Conservation (phyloP, 305 asterid species). For the Solanum hybrid region DNA sequence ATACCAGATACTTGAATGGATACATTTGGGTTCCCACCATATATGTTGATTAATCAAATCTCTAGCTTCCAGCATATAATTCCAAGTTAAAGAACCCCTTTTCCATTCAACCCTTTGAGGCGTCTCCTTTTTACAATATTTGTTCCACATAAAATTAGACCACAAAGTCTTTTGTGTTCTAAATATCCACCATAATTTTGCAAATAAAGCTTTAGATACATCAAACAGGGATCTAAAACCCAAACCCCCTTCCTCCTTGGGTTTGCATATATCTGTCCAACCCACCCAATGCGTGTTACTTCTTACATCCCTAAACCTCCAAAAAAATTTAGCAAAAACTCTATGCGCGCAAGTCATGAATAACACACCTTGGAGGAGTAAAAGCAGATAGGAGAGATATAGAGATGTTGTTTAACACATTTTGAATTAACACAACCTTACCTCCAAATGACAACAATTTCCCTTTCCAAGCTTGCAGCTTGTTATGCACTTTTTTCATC, state of each 20-base stretch:
- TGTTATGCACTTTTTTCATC: not conserved
- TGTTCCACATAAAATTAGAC: not conserved
- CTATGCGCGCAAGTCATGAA: not conserved
- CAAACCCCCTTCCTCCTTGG: not conserved
- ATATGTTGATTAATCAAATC: not conserved
- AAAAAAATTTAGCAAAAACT: no score
- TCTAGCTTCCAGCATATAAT: not conserved
- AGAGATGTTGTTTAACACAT: not conserved
- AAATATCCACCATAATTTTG: not conserved
- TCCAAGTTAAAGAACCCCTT: not conserved
- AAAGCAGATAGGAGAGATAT: not conserved
- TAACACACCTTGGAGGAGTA: not conserved
- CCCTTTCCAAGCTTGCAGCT: not conserved
- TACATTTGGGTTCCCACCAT: not conserved
- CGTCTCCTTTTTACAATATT: not conserved
- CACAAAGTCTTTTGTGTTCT: not conserved
- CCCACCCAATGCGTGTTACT: not conserved
- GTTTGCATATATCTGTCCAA: not conserved
- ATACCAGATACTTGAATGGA: not conserved
- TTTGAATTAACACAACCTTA: not conserved
- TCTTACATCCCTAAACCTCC: not conserved
- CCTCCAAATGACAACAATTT: not conserved
- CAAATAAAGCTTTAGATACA: not conserved
- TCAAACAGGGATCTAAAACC: not conserved
- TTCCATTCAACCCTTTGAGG: not conserved